A percentile compares a stretch with the other conserved stretches of the same genome.
These are phyloP conservation scores for Polymyxa betae DNA, from an alignment of 208 protist species.

Conservation along the genomic window DNA sequence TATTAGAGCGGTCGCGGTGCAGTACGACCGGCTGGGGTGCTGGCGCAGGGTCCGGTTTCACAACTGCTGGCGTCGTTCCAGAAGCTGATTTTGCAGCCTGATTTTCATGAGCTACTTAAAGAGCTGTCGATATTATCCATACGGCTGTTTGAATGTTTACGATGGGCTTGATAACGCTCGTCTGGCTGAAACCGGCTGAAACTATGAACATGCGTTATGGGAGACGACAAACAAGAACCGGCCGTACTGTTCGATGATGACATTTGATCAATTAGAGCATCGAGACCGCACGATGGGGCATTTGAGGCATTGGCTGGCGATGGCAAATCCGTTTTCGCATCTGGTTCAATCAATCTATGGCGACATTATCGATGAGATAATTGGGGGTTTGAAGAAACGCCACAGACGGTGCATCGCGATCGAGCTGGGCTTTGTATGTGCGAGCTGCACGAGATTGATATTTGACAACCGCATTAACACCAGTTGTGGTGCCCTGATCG, in stretches of 20 bases:
- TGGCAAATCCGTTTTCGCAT: too few species aligned
- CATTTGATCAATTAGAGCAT: background rate
- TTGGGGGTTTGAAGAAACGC: background rate
- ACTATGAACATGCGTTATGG: background rate
- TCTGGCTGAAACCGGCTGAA: background rate
- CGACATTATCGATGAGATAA: background rate
- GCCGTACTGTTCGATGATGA: background rate
- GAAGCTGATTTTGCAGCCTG: background rate
- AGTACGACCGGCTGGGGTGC: background rate
- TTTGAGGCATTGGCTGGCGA: background rate
- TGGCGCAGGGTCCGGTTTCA: background rate
- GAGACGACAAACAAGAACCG: background rate
- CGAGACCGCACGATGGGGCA: background rate
- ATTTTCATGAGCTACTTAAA: too few species aligned
- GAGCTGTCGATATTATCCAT: too few species aligned
- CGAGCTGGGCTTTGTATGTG: constrained; percentile 57
- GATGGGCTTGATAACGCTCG: background rate
- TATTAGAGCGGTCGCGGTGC: background rate
- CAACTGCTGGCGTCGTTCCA: background rate
- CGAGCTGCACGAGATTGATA: constrained; percentile 58
- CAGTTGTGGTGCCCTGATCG: background rate
- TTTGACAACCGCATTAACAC: background rate
- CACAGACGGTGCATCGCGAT: constrained; percentile 42
- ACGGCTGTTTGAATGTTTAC: too few species aligned
- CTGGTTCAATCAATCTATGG: too few species aligned